Evolutionary conservation across 2,329 filamentous ascomycete species (phyloP).

Genomic region (Alternaria ventricosa): DNA sequence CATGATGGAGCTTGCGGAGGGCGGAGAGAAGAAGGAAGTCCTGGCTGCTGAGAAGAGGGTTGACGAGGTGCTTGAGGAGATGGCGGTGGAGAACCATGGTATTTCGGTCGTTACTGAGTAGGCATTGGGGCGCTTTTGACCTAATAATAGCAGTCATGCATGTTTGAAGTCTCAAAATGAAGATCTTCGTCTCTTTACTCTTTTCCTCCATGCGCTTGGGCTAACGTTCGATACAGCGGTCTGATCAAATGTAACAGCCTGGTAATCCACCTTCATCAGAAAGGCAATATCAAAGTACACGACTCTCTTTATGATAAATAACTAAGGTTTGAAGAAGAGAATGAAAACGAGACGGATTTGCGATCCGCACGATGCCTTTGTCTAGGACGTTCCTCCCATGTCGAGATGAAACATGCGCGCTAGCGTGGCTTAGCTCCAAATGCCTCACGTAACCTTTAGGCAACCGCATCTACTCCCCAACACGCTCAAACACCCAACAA

Average conservation of each 20-base stretch:
- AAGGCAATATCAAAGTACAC: neutral
- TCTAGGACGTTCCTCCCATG: neutral
- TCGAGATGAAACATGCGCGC: neutral
- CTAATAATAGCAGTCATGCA: neutral
- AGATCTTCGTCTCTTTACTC: neutral
- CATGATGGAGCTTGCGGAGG: constrained; percentile 21
- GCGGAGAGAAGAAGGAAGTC: constrained; percentile 9
- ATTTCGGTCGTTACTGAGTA: neutral
- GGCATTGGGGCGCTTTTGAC: neutral
- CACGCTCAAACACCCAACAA: neutral
- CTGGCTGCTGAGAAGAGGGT: neutral
- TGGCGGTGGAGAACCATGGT: neutral
- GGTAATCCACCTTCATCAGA: neutral
- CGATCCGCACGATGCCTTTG: neutral
- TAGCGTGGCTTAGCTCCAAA: neutral
- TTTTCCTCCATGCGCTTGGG: neutral
- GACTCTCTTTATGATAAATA: neutral
- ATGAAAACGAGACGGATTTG: neutral
- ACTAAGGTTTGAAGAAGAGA: neutral
- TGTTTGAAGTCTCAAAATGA: neutral
- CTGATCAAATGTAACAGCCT: neutral
- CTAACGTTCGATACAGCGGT: neutral
- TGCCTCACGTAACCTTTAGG: neutral
- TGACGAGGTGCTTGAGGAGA: neutral
- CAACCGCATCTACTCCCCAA: neutral